phyloP scores from a whole-genome alignment of 148 eudicot genomes.

The Fagopyrum homotropicum region DNA sequence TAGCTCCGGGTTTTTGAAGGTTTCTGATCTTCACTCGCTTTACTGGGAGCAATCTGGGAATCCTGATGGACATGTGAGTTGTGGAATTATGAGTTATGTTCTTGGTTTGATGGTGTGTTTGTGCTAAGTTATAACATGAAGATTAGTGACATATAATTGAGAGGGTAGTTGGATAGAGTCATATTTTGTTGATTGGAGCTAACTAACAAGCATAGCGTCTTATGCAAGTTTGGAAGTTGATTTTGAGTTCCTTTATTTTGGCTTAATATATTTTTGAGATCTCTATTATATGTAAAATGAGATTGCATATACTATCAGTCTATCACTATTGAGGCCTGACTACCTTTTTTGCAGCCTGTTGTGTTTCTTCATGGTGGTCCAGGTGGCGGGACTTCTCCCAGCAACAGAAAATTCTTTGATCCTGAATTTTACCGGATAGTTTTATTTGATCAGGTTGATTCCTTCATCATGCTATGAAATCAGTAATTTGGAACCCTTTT shows the following conservation, averaged over 20 bases:
- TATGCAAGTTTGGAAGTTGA: background rate
- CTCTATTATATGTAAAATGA: background rate
- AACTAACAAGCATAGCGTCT: background rate
- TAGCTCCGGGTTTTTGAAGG: conserved; percentile 69
- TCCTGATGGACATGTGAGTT: conserved; percentile 85
- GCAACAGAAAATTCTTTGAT: conserved; percentile 86
- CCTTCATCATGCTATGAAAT: conserved; percentile 10
- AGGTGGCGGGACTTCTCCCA: conserved; percentile 96
- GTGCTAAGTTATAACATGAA: background rate
- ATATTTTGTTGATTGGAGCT: background rate
- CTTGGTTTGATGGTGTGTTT: background rate
- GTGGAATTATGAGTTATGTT: background rate
- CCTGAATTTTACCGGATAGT: conserved; percentile 85
- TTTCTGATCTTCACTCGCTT: conserved; percentile 74
- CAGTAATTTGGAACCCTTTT: background rate
- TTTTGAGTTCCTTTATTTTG: background rate
- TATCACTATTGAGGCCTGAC: background rate
- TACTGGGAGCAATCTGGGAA: conserved; percentile 98
- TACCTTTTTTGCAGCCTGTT: conserved; percentile 65
- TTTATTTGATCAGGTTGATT: conserved; percentile 84
- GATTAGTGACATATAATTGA: background rate
- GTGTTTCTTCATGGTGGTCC: conserved; percentile 99
- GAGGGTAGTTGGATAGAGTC: background rate
- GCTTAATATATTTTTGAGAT: background rate
- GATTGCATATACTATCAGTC: background rate